Percentiles rank a stretch among this genome's conserved stretches.
These are phyloP conservation scores for Hemileccinum rubropunctum DNA, from an alignment of 768 basidiomycete genomes.

Conservation along the genomic window DNA sequence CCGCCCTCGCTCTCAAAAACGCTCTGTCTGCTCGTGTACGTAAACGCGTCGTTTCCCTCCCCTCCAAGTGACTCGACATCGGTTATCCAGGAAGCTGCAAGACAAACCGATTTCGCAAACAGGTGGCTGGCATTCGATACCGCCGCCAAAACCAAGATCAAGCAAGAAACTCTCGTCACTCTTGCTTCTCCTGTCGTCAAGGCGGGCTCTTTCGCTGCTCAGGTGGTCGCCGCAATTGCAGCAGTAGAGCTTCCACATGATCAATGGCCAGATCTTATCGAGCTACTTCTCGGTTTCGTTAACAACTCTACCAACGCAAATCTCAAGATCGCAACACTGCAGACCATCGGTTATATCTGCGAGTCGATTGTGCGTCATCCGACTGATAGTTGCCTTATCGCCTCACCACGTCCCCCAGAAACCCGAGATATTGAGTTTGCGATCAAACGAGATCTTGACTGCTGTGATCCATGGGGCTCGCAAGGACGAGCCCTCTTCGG, in stretches of 20 bases:
- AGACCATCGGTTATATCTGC: conserved; percentile 97
- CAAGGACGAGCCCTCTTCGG: conserved; percentile 87
- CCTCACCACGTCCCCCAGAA: conserved; percentile 50
- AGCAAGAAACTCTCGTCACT: conserved; percentile 80
- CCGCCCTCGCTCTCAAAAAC: conserved; percentile 96
- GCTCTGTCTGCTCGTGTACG: conserved; percentile 86
- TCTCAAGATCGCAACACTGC: conserved; percentile 82
- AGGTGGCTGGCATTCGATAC: conserved; percentile 80
- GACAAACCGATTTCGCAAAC: conserved; percentile 71
- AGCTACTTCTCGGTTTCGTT: conserved; percentile 82
- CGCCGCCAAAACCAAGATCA: conserved; percentile 75
- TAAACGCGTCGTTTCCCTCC: conserved; percentile 25
- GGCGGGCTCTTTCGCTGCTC: conserved; percentile 85
- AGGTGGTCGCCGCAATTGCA: conserved; percentile 93
- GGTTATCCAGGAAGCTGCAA: conserved; percentile 58
- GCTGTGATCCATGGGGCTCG: conserved; percentile 98
- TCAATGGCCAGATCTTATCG: conserved; percentile 91
- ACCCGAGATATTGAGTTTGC: conserved; percentile 84
- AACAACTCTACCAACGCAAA: conserved; percentile 70
- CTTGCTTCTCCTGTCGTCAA: conserved; percentile 70
- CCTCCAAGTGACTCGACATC: conserved; percentile 16
- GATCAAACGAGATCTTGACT: conserved; percentile 96
- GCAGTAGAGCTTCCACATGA: conserved; percentile 85
- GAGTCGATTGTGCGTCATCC: conserved; percentile 80
- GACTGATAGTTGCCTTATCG: conserved; percentile 2